Evolutionary conservation across 2,329 filamentous ascomycete genomes (phyloP), one percentile per base, ranked within the genome.

Genomic region (Canariomyces notabilis): DNA sequence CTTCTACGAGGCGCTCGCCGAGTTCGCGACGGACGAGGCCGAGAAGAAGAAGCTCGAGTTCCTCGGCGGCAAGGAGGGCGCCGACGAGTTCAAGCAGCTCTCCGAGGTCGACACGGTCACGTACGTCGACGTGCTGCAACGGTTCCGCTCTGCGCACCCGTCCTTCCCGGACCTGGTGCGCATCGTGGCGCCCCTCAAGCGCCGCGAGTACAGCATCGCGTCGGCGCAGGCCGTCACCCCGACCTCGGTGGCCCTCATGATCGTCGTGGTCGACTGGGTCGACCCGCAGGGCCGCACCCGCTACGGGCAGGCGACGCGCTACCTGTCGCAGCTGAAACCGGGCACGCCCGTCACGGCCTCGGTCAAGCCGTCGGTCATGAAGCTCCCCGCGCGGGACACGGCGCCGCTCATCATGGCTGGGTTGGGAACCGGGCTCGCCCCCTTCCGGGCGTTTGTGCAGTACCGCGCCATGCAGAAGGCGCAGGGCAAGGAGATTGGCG

Each of bases 361-460:
- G 26, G 89, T 98, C 66, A 98, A 98, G 75, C 89, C 93, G 0
- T 96, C 89, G 19, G 93, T 97, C 56, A 98, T 98, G 93, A 98
- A 97, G 73, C 79, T 98, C n/a, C 93, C 93, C 5, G 71, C 79
- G 51, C 85, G 83, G 64, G 84, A 90, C 58, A 93, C 88, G 31
- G 88, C 91, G 38, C 93, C 93, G 33, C 83, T 98, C 64, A 96
- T 98, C 75, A 96, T 98, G 91, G 93, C 93, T 8, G 93, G 93
- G 67, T 85, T 97, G n/a, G 93, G 93, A 54, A 98, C 93, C 0
- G 93, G 93, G 63, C 83, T 98, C 18, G 93, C 93, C 1, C 93
- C 93, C n/a, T 98, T 98, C 88, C 89, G 93, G 56, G 93, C 93
- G 50, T 98, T 98, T 63, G 86, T 97, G 37, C 93, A 98, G 72